Base-by-base conservation (phyloP, 345 rosid species). In the Hibiscus tridactylites region DNA sequence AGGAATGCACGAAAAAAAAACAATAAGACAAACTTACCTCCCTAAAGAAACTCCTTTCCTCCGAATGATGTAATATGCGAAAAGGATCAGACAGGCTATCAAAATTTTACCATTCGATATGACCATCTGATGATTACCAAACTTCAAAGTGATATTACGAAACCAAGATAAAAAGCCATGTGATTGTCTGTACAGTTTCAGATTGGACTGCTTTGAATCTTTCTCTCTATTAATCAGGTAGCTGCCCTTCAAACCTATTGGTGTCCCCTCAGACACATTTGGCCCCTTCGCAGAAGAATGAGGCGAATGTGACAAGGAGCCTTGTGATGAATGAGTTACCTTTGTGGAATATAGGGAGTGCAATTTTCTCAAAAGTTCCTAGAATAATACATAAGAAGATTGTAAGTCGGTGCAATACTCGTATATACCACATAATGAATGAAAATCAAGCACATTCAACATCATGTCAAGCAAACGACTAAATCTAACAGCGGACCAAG, bases 301-400 rank as follows among this genome's bases (percentile, higher is more conserved):
- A 65, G 59, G 65, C 56, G 26, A 58, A 56, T 31, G 31, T 60
- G 79, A 54, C 17, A 73, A 60, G 47, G 76, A 72, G 19, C 66
- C 74, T 28, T 72, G 74, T 61, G 75, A 75, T 62, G 31, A 26
- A 49, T 80, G 79, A 50, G 86, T 65, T 28, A 80, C 76, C 80
- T 79, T 83, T 61, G 68, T 58, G 52, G 89, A 82, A 71, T 77
- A 71, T 24, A 86, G 62, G 60, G 93, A 91, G 76, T 84, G 88
- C 65, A 94, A 76, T 80, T 82, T 88, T 78, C 97, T 88, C 80
- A 88, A 80, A 75, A 94, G 81, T 71, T 68, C 93, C 98, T 91
- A 80, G 46, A 47, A 72, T 29, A 77, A 74, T 17, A 63, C 73
- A 70, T 24, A 42, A 5, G 39, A 37, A n/a, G 21, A 49, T 15